Conservation (phyloP, 208 protist genomes). For the Acanthamoeba sp. region DNA sequence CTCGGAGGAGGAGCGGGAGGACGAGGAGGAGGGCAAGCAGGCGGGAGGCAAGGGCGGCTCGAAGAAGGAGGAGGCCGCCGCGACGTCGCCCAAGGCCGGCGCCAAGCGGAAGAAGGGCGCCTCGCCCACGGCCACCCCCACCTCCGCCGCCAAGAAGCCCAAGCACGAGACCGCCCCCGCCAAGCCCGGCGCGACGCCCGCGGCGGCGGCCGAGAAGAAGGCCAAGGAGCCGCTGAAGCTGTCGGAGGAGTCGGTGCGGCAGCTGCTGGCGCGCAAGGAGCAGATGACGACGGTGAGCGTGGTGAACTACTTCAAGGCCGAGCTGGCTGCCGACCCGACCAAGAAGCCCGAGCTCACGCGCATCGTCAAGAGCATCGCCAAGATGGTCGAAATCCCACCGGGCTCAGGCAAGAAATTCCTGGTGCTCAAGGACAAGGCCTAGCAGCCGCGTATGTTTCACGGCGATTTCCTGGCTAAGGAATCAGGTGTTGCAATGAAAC, state of each 20-base stretch:
- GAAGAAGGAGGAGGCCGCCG: constrained; percentile 14
- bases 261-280: constrained; percentile 56
- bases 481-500: no score
- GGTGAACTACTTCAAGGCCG: constrained; percentile 66
- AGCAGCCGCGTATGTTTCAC: no score
- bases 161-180: not conserved
- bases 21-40: not conserved
- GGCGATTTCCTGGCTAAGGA: no score
- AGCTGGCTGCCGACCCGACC: constrained; percentile 28
- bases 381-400: constrained; percentile 59
- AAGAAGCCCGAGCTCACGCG: constrained; percentile 43
- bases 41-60: constrained; percentile 44
- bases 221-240: constrained; percentile 47
- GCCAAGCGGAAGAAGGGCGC: constrained; percentile 43
- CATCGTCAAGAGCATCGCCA: constrained; percentile 64
- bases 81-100: not conserved
- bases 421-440: not conserved
- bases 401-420: constrained; percentile 74
- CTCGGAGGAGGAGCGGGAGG: constrained; percentile 8
- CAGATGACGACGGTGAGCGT: constrained; percentile 26
- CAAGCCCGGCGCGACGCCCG: not conserved
- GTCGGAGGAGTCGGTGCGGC: constrained; percentile 42
- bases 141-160: constrained; percentile 24
- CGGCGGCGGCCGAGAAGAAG: constrained; percentile 50
- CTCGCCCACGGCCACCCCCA: not conserved